A percentile compares a stretch with the other conserved stretches of the same genome.
phyloP scores from a whole-genome alignment of 2,329 filamentous ascomycete genomes.

The Juglanconis sp. region DNA sequence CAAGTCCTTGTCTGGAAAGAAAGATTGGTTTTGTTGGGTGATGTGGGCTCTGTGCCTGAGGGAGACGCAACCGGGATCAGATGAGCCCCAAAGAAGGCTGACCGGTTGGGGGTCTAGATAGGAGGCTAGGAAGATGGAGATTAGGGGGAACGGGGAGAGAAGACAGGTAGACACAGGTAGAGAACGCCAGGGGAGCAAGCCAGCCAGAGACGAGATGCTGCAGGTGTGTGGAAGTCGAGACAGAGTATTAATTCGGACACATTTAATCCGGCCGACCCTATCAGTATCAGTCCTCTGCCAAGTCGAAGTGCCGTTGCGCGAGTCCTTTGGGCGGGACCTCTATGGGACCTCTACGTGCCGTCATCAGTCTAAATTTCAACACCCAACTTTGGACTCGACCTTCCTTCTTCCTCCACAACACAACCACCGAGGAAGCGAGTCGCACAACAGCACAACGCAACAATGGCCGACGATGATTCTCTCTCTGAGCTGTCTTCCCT shows the following conservation, averaged over 20 bases:
- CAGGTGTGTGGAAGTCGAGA: neutral
- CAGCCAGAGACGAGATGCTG: no score
- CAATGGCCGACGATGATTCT: constrained; percentile 60
- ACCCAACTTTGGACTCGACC: constrained; percentile 10
- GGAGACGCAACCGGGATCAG: no score
- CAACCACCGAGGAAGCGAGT: constrained; percentile 18
- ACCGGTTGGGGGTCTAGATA: no score
- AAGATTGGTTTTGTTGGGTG: neutral
- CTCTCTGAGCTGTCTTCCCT: constrained; percentile 57
- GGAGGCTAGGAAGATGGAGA: no score
- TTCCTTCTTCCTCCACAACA: constrained; percentile 22
- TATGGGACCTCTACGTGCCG: constrained; percentile 1
- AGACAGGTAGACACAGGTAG: no score
- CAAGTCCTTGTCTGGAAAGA: neutral
- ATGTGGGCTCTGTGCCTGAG: neutral
- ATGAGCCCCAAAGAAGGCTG: no score
- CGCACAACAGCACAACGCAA: constrained; percentile 20
- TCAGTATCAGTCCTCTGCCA: constrained; percentile 5
- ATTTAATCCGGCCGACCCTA: neutral
- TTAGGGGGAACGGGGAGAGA: no score
- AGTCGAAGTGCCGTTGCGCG: constrained; percentile 1
- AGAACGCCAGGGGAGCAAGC: no score
- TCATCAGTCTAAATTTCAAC: constrained; percentile 5
- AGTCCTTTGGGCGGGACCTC: neutral
- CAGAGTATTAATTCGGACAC: neutral